A percentile compares a stretch with the other conserved stretches of the same genome.
These are phyloP conservation scores for Blastobotrys parvus DNA, from an alignment of 805 yeast species.

Conservation along the genomic window DNA sequence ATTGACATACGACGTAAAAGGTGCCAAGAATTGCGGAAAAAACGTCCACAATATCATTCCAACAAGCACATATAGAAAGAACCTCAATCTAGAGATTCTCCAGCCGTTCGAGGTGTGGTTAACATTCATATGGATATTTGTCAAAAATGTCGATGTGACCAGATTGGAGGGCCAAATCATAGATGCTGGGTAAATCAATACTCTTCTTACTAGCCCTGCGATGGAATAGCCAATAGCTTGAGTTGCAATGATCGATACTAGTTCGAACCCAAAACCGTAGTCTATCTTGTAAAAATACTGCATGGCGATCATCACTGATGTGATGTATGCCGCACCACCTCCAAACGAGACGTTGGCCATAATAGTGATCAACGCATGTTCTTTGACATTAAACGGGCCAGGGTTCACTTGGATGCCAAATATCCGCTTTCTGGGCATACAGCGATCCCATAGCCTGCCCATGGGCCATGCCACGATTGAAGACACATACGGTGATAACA, in stretches of 20 bases:
- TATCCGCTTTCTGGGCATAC: conserved; percentile 28
- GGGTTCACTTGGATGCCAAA: conserved; percentile 42
- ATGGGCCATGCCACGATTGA: conserved; percentile 59
- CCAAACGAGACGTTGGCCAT: conserved; percentile 42
- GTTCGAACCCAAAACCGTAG: conserved; percentile 46
- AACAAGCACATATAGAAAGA: conserved; percentile 37
- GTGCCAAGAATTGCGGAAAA: conserved; percentile 54
- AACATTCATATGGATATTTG: conserved; percentile 41
- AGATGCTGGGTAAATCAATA: conserved; percentile 55
- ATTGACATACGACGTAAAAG: conserved; percentile 47
- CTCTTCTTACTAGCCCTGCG: conserved; percentile 53
- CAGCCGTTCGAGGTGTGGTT: conserved; percentile 53
- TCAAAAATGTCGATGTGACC: conserved; percentile 50
- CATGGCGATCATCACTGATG: conserved; percentile 48
- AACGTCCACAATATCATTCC: conserved; percentile 45
- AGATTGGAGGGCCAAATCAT: conserved; percentile 66
- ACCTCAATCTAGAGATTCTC: conserved; percentile 45
- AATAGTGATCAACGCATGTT: conserved; percentile 49
- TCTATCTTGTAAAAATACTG: conserved; percentile 37
- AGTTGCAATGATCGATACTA: conserved; percentile 45
- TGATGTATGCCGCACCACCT: conserved; percentile 43
- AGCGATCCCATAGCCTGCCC: conserved; percentile 42
- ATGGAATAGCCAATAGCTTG: conserved; percentile 61
- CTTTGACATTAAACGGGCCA: conserved; percentile 55
- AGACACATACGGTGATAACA: conserved; percentile 45